Base-by-base conservation (phyloP, 352 stramenopile species). In the Phytophthora nicotianae region DNA sequence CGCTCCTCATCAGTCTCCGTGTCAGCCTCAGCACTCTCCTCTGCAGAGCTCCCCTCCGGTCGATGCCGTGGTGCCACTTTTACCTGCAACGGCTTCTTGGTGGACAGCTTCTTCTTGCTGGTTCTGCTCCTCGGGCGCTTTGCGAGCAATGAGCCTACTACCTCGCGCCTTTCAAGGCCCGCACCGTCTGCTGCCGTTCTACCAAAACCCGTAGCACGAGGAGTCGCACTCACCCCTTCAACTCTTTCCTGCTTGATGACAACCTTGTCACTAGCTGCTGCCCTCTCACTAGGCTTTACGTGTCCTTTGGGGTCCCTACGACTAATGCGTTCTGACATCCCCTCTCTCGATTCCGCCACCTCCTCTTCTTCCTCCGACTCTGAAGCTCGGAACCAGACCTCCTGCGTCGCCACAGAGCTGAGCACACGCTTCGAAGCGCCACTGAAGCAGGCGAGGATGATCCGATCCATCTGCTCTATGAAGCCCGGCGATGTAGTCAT, bases 361-460 rank as follows among this genome's bases (percentile, higher is more conserved):
- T 49, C 23, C n/a, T 58, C 45, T 4, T 45, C 46, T 33, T 29
- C 20, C 19, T 61, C 38, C 11, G 21, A 17, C 27, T 37, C 43
- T 3, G 35, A 33, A 24, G 45, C 42, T 10, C 41, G 53, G 58
- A 87, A 86, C 81, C 81, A 90, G 1, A 88, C 37, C 14, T 78
- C 71, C 33, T 82, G 71, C 3, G 73, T 87, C 37, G 81, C 72
- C 23, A 88, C 76, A 9, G 62, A 69, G 21, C 57, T 58, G 10
- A 89, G 54, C 54, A 88, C 75, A 17, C 61, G 60, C 65, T 79
- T 75, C 0, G 77, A 74, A 14, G 75, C 75, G 33, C 74, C 72
- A 43, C 77, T 89, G 60, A 86, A 79, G 59, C 77, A 89, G n/a
- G 80, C 77, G 21, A 86, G 70, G 33, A 89, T 86, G 51, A 89